phyloP scores from a whole-genome alignment of 441 rosid genomes.

The Erysimum pusillum region DNA sequence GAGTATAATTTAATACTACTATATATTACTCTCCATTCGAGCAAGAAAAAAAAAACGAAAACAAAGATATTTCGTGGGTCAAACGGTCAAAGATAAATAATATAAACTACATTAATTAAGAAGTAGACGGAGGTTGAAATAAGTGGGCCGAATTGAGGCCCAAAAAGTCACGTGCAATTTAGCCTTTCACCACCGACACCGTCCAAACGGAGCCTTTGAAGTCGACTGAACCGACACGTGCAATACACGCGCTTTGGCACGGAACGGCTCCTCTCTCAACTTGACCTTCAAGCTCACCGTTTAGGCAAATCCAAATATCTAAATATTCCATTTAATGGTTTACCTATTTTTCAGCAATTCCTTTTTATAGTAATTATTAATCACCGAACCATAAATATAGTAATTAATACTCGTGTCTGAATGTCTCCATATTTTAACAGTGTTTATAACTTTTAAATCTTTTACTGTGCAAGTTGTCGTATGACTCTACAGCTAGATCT shows the following conservation, averaged over 20 bases:
- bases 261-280: conserved; percentile 25
- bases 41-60: conserved; percentile 30
- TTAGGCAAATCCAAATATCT: conserved; percentile 5
- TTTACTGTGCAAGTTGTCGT: conserved; percentile 23
- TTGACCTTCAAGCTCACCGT: conserved; percentile 45
- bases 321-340: conserved; percentile 9
- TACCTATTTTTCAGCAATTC: conserved; percentile 37
- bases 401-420: conserved; percentile 31
- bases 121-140: background rate
- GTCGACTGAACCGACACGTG: conserved; percentile 41
- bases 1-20: background rate
- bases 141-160: conserved; percentile 42
- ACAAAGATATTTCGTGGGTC: conserved; percentile 30
- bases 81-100: conserved; percentile 25
- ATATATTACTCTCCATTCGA: background rate
- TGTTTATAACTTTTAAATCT: conserved; percentile 8
- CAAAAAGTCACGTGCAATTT: conserved; percentile 28
- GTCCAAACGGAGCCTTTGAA: conserved; percentile 35
- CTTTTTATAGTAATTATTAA: conserved; percentile 4
- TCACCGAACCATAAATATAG: conserved; percentile 31
- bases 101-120: background rate
- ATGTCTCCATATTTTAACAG: conserved; percentile 27
- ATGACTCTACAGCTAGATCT: background rate
- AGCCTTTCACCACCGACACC: conserved; percentile 43
- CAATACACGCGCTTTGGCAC: conserved; percentile 34